These are phyloP conservation scores for Boletus sensibilis DNA, from an alignment of 768 basidiomycete genomes.

Conservation along the genomic window DNA sequence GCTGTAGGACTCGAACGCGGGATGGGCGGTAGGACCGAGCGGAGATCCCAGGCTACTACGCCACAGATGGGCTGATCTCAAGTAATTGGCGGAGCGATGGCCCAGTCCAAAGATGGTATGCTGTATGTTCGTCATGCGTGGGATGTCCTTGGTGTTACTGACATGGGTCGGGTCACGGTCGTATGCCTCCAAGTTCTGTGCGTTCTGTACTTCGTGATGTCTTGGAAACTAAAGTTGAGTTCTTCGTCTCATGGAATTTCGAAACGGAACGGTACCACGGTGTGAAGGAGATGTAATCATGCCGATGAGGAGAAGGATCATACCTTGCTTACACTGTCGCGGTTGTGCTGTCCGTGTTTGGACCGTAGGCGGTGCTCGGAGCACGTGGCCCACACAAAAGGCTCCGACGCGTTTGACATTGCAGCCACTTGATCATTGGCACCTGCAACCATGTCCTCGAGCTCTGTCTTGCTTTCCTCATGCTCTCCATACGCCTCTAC, in stretches of 20 bases:
- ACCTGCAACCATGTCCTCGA: slow-evolving; percentile 20
- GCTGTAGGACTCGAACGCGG: background rate
- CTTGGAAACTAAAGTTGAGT: too few species aligned
- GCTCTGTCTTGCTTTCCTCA: slow-evolving; percentile 17
- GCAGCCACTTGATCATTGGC: background rate
- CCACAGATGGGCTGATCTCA: too few species aligned
- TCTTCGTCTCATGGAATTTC: background rate
- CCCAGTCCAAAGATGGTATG: too few species aligned
- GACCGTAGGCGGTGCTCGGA: too few species aligned
- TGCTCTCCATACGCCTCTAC: slow-evolving; percentile 30
- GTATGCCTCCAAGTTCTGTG: too few species aligned
- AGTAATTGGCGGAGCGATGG: too few species aligned
- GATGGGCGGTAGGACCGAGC: background rate
- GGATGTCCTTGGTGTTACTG: too few species aligned
- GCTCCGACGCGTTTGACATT: slow-evolving; percentile 4
- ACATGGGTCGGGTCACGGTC: too few species aligned
- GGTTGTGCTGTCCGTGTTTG: too few species aligned
- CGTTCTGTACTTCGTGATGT: too few species aligned
- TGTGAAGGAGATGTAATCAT: background rate
- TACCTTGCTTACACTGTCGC: background rate
- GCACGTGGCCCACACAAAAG: slow-evolving; percentile 13
- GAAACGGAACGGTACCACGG: background rate
- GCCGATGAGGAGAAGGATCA: background rate
- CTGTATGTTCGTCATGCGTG: too few species aligned
- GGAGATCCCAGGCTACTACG: too few species aligned